phyloP scores from a whole-genome alignment of 2,329 filamentous ascomycete species.

The Xylariaceae sp. region DNA sequence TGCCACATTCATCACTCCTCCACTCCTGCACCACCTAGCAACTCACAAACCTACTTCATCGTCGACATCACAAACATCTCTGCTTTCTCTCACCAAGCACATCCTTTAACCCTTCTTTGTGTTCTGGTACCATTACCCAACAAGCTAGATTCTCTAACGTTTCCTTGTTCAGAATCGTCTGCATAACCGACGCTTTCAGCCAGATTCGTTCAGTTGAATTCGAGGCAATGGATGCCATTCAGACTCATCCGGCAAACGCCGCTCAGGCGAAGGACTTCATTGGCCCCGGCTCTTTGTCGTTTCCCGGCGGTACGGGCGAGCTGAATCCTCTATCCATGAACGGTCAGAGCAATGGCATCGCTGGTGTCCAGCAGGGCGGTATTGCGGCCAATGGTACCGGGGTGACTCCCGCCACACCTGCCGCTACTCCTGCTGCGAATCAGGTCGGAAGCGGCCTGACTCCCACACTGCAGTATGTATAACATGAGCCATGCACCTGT shows the following conservation, averaged over 20 bases:
- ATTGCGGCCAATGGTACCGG: conserved; percentile 65
- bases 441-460: conserved; percentile 85
- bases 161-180: too few relatives aligned
- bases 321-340: conserved; percentile 70
- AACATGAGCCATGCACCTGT: conserved; percentile 30
- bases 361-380: conserved; percentile 47
- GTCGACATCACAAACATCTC: too few relatives aligned
- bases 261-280: conserved; percentile 95
- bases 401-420: conserved; percentile 85
- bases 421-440: conserved; percentile 80
- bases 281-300: conserved; percentile 85
- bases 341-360: conserved; percentile 42
- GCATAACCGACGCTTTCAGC: too few relatives aligned
- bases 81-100: too few relatives aligned
- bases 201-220: conserved; percentile 2
- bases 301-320: conserved; percentile 78
- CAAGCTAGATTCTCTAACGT: conserved; percentile 11
- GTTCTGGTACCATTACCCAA: too few relatives aligned
- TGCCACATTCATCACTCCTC: too few relatives aligned
- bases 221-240: conserved; percentile 26
- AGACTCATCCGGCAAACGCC: conserved; percentile 79
- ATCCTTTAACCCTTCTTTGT: too few relatives aligned
- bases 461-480: conserved; percentile 95
- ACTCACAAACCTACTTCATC: too few relatives aligned
- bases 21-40: too few relatives aligned